Base-by-base conservation (phyloP, 169 alveolate genomes). In the Plasmodium billcollinsi region DNA sequence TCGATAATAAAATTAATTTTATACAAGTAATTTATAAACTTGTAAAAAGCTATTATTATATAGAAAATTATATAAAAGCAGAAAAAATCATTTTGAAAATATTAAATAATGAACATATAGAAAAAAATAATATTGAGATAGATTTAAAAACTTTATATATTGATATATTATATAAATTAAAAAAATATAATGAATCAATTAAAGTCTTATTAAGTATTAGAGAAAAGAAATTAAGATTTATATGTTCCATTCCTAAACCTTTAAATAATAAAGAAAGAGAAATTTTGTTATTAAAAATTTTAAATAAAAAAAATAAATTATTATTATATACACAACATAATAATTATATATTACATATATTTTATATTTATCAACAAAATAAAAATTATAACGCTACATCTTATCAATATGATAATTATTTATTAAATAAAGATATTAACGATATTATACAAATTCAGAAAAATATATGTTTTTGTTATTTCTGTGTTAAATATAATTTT, bases 401-500 rank as follows among this genome's bases (percentile, higher is more conserved):
- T 33, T 72, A 86, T 15, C 47, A 71, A 26, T 59, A 73, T 61
- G 80, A 86, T 11, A 71, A 86, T 59, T 86, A 71, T 43, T 6
- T 72, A 39, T 49, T 61, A 14, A 71, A 49, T 8, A 52, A 39
- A 20, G 66, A 70, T 86, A 73, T 86, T 2, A 70, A 86, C 39
- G 70, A 72, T 18, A 86, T 86, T 24, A 86, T 86, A 71, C 21
- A 62, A 39, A 26, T 86, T 3, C 45, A 63, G 12, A 58, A 2
- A 5, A 86, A 86, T 39, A 86, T 86, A 5, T 86, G 92, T 43
- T 86, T 86, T 43, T 86, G 92, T 24, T 86, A 86, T 65, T 86
- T 86, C 45, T 86, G 92, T 61, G 78, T 86, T 9, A 70, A 72
- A 74, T 86, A 86, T 39, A 86, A 86, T 45, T 72, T 70, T 2